phyloP scores from a whole-genome alignment of 108 stramenopile species.

The Pseudonitzschia pungens region DNA sequence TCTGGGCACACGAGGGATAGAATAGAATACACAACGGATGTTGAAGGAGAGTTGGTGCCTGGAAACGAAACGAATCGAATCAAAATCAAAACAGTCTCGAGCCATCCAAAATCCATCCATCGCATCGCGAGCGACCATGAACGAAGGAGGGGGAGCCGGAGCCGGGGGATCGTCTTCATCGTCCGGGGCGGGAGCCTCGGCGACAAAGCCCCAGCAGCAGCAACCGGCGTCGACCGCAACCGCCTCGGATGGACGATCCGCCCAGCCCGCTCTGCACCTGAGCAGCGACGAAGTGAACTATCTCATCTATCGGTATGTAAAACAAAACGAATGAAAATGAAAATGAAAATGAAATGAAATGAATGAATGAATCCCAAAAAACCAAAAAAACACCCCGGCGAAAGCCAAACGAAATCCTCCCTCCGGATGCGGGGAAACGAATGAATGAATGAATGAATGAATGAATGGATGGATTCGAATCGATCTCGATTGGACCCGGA shows the following conservation, averaged over 20 bases:
- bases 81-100: no score
- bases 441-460: no score
- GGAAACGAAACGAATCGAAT: no score
- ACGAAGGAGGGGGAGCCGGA: neutral
- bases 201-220: neutral
- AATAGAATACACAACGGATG: neutral
- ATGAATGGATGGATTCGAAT: no score
- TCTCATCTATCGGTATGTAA: conserved; percentile 88
- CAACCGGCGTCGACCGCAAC: neutral
- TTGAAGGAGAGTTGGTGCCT: neutral
- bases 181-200: neutral
- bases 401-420: no score
- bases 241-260: neutral
- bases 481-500: no score
- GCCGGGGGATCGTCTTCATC: neutral
- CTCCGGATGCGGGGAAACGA: no score
- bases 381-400: no score
- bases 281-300: conserved; percentile 94
- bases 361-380: no score
- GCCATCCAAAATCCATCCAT: neutral
- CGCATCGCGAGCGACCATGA: neutral
- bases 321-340: neutral
- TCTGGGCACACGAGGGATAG: neutral
- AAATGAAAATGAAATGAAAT: neutral
- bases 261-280: conserved; percentile 43